Conservation (phyloP, 23 red algal species). For the Chondrus crispus region DNA sequence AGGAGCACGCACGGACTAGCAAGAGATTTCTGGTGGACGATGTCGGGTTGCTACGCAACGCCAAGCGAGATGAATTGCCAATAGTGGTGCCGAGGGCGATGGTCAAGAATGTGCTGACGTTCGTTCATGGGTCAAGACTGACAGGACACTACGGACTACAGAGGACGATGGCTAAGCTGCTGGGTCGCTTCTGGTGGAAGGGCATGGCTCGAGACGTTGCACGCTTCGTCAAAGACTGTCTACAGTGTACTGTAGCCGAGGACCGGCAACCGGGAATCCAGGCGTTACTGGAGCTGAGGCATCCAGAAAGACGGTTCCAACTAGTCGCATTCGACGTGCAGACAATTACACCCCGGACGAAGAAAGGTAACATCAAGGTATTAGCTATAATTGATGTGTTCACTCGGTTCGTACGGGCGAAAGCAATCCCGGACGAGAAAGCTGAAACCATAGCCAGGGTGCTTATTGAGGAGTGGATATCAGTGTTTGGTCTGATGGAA, state of each 20-base stretch:
- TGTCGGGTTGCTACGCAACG: background rate
- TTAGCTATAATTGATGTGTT: background rate
- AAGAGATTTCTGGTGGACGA: slow-evolving; percentile 4
- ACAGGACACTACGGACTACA: background rate
- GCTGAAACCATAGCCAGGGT: slow-evolving; percentile 8
- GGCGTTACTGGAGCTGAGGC: background rate
- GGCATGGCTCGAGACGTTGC: background rate
- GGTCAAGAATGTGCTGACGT: background rate
- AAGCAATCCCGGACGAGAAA: background rate
- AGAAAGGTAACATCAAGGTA: background rate
- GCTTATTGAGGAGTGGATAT: background rate
- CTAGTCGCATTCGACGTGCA: background rate
- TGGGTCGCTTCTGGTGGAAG: background rate
- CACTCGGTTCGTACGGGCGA: background rate
- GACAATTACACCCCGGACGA: background rate
- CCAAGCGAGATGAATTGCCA: background rate
- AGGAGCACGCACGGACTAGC: background rate
- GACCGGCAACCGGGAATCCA: background rate
- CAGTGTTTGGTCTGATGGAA: background rate
- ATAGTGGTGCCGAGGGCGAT: background rate
- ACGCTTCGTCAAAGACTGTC: background rate
- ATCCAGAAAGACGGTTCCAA: background rate
- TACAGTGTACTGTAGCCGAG: background rate
- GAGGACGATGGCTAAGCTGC: background rate
- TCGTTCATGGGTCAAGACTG: background rate